Percentiles rank a stretch among this genome's conserved stretches.
Evolutionary conservation across 2,329 filamentous ascomycete genomes (phyloP).

Genomic region (Fusarium sp.): DNA sequence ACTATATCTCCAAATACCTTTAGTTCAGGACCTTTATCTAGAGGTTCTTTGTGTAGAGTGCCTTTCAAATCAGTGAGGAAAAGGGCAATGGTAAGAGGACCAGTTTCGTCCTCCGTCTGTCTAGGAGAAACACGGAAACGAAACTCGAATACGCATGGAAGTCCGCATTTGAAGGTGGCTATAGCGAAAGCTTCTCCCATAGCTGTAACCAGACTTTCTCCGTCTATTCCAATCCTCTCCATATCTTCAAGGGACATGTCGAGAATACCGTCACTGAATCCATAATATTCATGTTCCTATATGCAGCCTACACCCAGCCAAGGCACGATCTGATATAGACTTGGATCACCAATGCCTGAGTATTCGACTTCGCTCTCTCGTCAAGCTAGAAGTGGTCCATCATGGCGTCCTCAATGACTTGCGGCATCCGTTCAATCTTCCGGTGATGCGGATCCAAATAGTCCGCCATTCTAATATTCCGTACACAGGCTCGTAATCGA

Average conservation of each 20-base stretch:
- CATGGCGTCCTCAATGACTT: not conserved
- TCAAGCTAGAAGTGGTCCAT: no score
- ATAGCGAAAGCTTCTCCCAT: not conserved
- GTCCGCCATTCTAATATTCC: not conserved
- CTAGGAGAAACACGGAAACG: not conserved
- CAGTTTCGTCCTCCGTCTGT: accelerated
- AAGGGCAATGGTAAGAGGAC: not conserved
- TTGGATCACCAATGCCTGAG: no score
- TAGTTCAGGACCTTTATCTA: no score
- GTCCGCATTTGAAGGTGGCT: not conserved
- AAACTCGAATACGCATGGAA: accelerated
- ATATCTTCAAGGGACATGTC: no score
- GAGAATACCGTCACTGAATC: no score
- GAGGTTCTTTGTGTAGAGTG: no score
- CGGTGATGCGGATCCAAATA: no score
- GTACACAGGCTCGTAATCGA: not conserved
- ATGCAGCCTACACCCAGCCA: no score
- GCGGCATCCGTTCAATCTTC: not conserved
- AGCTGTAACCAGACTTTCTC: not conserved
- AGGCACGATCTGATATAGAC: no score
- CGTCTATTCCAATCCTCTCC: not conserved
- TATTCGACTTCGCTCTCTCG: no score
- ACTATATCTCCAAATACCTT: no score
- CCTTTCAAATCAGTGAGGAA: not conserved
- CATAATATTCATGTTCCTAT: no score